These are phyloP conservation scores for Yamadazyma membranifaciens DNA, from an alignment of 1,139 yeast species.

Conservation along the genomic window DNA sequence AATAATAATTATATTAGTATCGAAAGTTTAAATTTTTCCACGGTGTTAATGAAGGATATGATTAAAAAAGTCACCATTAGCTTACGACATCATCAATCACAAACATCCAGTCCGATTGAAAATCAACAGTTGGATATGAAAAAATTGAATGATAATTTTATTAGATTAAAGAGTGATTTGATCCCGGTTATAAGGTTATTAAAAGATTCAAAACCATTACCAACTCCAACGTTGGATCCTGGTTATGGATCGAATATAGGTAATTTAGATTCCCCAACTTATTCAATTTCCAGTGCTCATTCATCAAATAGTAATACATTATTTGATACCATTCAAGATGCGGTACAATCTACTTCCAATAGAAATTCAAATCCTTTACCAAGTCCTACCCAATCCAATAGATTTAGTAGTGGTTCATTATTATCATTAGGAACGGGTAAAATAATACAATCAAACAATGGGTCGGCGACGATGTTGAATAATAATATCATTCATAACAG, in stretches of 20 bases:
- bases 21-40: conserved; percentile 35
- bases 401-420: conserved; percentile 41
- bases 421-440: conserved; percentile 46
- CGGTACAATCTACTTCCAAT: conserved; percentile 12
- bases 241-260: conserved; percentile 25
- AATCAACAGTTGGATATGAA: conserved; percentile 31
- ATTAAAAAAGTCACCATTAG: conserved; percentile 23
- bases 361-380: conserved; percentile 20
- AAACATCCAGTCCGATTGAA: conserved; percentile 22
- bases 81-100: conserved; percentile 19
- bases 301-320: conserved; percentile 14
- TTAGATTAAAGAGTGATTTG: conserved; percentile 50
- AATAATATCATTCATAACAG: conserved; percentile 2
- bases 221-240: conserved; percentile 52
- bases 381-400: conserved; percentile 41
- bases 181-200: conserved; percentile 51
- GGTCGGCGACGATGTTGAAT: conserved; percentile 2
- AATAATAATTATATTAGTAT: conserved; percentile 33
- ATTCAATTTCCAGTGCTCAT: conserved; percentile 23
- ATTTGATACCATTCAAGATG: conserved; percentile 15
- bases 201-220: conserved; percentile 57
- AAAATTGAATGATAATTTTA: conserved; percentile 47
- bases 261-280: conserved; percentile 34
- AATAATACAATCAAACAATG: conserved; percentile 25
- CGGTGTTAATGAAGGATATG: conserved; percentile 39